phyloP scores from a whole-genome alignment of 805 yeast species.

The Barnettozyma siamensis region DNA sequence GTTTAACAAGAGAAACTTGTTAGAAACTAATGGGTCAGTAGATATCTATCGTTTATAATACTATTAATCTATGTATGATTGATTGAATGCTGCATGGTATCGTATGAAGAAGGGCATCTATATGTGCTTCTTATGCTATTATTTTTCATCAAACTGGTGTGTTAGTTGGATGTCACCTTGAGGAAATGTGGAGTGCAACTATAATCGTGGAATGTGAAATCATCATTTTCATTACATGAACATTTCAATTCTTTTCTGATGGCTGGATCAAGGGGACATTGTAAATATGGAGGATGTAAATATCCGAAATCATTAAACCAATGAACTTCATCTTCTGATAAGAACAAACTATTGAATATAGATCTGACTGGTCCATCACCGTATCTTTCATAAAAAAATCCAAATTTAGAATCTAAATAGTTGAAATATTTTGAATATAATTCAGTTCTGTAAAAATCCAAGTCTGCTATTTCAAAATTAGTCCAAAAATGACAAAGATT shows the following conservation, averaged over 20 bases:
- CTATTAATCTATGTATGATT: too few relatives aligned
- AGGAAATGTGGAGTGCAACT: conserved; percentile 62
- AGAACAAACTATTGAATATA: conserved; percentile 69
- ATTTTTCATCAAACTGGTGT: too few relatives aligned
- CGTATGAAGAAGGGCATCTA: too few relatives aligned
- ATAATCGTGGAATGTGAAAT: conserved; percentile 66
- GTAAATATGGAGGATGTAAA: conserved; percentile 65
- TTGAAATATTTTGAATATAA: conserved; percentile 68
- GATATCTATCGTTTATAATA: too few relatives aligned
- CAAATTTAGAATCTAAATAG: conserved; percentile 66
- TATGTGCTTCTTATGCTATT: too few relatives aligned
- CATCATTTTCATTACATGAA: conserved; percentile 65
- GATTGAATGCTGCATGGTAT: too few relatives aligned
- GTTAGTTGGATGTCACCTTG: conserved; percentile 26
- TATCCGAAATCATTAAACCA: conserved; percentile 80
- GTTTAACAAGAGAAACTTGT: too few relatives aligned
- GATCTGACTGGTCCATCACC: conserved; percentile 90
- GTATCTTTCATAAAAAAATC: conserved; percentile 88
- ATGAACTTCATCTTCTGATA: conserved; percentile 58
- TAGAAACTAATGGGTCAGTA: too few relatives aligned
- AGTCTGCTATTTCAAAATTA: conserved; percentile 78
- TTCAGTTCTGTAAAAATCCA: conserved; percentile 68
- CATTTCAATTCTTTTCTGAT: conserved; percentile 59
- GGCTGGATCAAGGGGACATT: conserved; percentile 66
- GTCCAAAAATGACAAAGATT: conserved; percentile 93